Evolutionary conservation across 1,139 yeast species (phyloP).

Genomic region (Kodamaea fungicola): DNA sequence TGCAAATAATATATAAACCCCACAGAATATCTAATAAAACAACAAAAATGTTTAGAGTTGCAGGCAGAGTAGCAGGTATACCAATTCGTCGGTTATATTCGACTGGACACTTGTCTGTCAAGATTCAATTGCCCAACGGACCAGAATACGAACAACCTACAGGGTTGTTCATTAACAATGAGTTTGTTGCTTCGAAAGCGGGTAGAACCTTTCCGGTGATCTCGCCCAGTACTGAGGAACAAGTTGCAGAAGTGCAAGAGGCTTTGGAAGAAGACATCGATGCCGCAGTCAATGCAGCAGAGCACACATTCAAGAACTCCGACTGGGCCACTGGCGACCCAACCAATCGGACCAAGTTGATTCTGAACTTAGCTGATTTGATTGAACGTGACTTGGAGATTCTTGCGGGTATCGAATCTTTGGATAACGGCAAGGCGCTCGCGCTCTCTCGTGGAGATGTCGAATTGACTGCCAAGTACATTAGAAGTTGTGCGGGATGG

Average conservation of each 20-base stretch:
- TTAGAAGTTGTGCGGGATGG: slow-evolving; percentile 26
- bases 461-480: slow-evolving; percentile 15
- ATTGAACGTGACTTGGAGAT: slow-evolving; percentile 15
- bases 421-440: slow-evolving; percentile 19
- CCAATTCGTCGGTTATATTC: slow-evolving; percentile 10
- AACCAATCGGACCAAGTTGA: slow-evolving; percentile 8
- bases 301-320: slow-evolving; percentile 15
- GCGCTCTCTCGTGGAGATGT: slow-evolving; percentile 16
- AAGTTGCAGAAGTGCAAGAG: slow-evolving; percentile 16
- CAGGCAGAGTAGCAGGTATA: slow-evolving; percentile 10
- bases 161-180: slow-evolving; percentile 19
- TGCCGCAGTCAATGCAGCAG: slow-evolving; percentile 16
- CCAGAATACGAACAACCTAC: slow-evolving; percentile 34
- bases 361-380: slow-evolving; percentile 17
- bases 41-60: neutral
- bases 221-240: slow-evolving; percentile 18
- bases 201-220: slow-evolving; percentile 13
- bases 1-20: neutral
- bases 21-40: neutral
- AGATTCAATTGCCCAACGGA: slow-evolving; percentile 62
- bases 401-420: slow-evolving; percentile 17
- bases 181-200: slow-evolving; percentile 14
- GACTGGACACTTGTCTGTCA: slow-evolving; percentile 41
- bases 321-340: slow-evolving; percentile 40
- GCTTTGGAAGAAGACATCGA: slow-evolving; percentile 16